phyloP scores from a whole-genome alignment of 2,329 filamentous ascomycete genomes.

The Beauveria brongniartii region DNA sequence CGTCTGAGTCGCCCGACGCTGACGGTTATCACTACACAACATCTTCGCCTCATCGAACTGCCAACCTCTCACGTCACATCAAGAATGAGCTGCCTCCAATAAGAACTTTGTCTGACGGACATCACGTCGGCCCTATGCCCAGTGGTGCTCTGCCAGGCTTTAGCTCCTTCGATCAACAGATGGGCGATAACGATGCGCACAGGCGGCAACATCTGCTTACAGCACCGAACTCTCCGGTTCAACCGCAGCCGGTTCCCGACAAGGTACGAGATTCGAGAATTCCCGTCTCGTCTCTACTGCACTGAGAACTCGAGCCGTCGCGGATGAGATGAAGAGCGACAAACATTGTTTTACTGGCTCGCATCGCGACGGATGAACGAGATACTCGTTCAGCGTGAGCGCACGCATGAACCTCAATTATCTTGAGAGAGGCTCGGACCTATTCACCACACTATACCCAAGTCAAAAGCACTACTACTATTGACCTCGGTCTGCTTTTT shows the following conservation, averaged over 20 bases:
- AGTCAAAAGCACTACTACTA: background rate
- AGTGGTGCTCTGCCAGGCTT: conserved; percentile 22
- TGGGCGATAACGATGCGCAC: conserved; percentile 4
- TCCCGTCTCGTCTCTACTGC: conserved; percentile 18
- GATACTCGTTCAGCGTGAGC: background rate
- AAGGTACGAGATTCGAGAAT: conserved; percentile 17
- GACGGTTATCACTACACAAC: conserved; percentile 59
- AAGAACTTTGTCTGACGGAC: conserved; percentile 8
- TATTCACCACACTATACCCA: background rate
- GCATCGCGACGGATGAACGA: background rate
- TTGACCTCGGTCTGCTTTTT: background rate
- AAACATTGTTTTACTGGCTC: background rate
- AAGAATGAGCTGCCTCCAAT: conserved; percentile 36
- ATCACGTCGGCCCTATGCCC: background rate
- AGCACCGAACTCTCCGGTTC: conserved; percentile 21
- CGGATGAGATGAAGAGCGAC: background rate
- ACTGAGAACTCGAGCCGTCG: background rate
- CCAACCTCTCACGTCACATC: conserved; percentile 29
- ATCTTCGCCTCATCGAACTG: conserved; percentile 44
- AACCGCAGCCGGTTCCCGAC: conserved; percentile 8
- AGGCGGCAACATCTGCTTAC: conserved; percentile 18
- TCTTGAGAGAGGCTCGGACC: background rate
- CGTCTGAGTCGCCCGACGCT: conserved; percentile 48
- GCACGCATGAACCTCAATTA: background rate
- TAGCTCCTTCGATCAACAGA: conserved; percentile 12